phyloP scores from a whole-genome alignment of 2,329 filamentous ascomycete genomes.

The Trichoderma gracile region DNA sequence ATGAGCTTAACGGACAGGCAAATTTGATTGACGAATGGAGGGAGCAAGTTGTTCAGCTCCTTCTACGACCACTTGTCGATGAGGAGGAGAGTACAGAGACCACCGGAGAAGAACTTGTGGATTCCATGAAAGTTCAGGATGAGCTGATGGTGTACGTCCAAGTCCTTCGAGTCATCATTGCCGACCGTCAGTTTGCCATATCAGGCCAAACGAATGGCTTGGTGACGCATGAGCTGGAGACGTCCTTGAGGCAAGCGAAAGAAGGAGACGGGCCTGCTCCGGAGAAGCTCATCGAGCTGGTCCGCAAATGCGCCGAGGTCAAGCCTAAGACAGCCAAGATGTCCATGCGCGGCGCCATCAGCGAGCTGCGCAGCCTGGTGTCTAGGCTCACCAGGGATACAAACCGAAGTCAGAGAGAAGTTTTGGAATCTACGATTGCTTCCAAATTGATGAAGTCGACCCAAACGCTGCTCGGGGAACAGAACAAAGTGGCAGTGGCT shows the following conservation, averaged over 20 bases:
- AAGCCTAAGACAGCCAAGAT: constrained; percentile 53
- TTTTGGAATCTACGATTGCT: constrained; percentile 66
- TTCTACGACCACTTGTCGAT: constrained; percentile 77
- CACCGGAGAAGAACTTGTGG: constrained; percentile 87
- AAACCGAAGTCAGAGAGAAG: constrained; percentile 51
- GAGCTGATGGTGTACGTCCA: constrained; percentile 86
- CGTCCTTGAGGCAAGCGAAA: constrained; percentile 60
- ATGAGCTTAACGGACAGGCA: constrained; percentile 70
- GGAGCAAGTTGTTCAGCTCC: constrained; percentile 67
- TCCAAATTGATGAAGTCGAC: constrained; percentile 62
- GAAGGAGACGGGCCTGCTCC: constrained; percentile 71
- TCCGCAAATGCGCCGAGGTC: constrained; percentile 48
- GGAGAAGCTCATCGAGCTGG: constrained; percentile 56
- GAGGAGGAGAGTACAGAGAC: constrained; percentile 72
- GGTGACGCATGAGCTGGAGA: constrained; percentile 69
- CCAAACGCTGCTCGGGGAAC: constrained; percentile 54
- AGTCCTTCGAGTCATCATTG: constrained; percentile 70
- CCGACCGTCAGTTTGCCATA: constrained; percentile 75
- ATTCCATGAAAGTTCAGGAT: constrained; percentile 84
- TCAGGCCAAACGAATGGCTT: constrained; percentile 76
- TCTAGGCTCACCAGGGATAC: constrained; percentile 38
- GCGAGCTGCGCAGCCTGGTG: constrained; percentile 68
- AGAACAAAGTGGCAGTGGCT: constrained; percentile 49
- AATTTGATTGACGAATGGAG: constrained; percentile 73
- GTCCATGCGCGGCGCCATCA: constrained; percentile 70